phyloP scores from a whole-genome alignment of 208 protist genomes.

The Acanthamoeba culbertsoni region DNA sequence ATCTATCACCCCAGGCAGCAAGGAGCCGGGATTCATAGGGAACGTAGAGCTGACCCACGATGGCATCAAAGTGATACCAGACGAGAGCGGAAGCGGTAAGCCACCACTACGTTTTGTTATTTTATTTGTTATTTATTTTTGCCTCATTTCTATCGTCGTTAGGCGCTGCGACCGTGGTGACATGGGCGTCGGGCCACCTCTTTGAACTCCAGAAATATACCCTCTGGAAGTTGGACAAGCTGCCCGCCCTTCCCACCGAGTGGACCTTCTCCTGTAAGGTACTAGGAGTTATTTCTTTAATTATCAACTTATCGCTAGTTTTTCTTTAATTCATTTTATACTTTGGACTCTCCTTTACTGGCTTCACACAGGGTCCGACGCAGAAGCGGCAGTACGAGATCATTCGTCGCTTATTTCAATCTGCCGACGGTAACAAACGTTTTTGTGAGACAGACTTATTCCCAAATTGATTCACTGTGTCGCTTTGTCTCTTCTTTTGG shows the following conservation, averaged over 20 bases:
- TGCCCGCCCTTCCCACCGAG: not conserved
- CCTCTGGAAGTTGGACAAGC: constrained; percentile 56
- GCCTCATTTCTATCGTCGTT: too few relatives aligned
- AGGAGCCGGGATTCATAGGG: constrained; percentile 1
- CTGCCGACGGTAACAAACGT: constrained; percentile 49
- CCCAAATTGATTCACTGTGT: too few relatives aligned
- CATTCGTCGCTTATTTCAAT: constrained; percentile 25
- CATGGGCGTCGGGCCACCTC: constrained; percentile 53
- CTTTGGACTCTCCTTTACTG: not conserved
- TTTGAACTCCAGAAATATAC: constrained; percentile 42
- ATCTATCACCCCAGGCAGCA: not conserved
- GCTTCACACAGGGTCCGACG: constrained; percentile 16
- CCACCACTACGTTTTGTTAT: not conserved
- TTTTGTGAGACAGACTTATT: too few relatives aligned
- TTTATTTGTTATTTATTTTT: too few relatives aligned
- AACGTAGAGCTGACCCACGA: not conserved
- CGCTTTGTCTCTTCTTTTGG: too few relatives aligned
- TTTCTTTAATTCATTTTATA: not conserved
- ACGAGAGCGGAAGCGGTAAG: not conserved
- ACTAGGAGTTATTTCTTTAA: not conserved
- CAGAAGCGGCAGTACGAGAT: constrained; percentile 52
- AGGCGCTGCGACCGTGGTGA: constrained; percentile 31
- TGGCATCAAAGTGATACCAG: not conserved
- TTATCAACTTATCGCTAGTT: not conserved
- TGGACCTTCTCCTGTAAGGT: constrained; percentile 32